These are phyloP conservation scores for Moelleriella libera DNA, from an alignment of 2,329 filamentous ascomycete genomes.

Conservation along the genomic window DNA sequence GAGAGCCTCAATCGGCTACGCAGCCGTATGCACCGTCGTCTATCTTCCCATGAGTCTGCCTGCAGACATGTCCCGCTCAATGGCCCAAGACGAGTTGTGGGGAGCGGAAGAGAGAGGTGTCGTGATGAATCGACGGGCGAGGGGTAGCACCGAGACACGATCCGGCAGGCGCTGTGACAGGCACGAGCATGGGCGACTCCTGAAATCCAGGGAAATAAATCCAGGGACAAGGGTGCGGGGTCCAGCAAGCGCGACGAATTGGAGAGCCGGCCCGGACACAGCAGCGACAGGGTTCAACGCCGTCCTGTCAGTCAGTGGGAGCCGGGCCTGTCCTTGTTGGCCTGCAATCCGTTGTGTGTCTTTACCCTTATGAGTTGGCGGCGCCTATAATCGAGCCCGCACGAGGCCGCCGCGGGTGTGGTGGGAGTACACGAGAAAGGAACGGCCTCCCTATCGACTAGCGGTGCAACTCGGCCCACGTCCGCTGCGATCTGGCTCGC, in stretches of 20 bases:
- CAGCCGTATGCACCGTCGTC: not conserved
- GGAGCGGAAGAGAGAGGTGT: not conserved
- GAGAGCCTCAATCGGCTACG: no score
- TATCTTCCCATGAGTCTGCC: not conserved
- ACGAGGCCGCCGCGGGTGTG: no score
- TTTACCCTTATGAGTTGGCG: no score
- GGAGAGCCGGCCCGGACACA: not conserved
- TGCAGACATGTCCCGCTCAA: not conserved
- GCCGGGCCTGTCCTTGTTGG: no score
- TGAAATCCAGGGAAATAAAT: constrained; percentile 1
- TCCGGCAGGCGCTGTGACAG: constrained; percentile 11
- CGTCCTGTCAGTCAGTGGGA: no score
- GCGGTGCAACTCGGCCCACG: no score
- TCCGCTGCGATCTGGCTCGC: no score
- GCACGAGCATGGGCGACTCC: constrained; percentile 1
- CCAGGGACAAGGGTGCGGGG: constrained; percentile 2
- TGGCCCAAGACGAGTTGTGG: not conserved
- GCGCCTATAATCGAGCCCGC: no score
- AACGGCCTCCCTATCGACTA: no score
- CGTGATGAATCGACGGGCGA: constrained; percentile 1
- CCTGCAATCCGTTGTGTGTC: no score
- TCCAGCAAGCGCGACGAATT: not conserved
- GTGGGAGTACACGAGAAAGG: no score
- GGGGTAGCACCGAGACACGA: constrained; percentile 22
- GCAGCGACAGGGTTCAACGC: not conserved